Conservation (phyloP, 805 yeast species). For the Myxozyma mucilagina region DNA sequence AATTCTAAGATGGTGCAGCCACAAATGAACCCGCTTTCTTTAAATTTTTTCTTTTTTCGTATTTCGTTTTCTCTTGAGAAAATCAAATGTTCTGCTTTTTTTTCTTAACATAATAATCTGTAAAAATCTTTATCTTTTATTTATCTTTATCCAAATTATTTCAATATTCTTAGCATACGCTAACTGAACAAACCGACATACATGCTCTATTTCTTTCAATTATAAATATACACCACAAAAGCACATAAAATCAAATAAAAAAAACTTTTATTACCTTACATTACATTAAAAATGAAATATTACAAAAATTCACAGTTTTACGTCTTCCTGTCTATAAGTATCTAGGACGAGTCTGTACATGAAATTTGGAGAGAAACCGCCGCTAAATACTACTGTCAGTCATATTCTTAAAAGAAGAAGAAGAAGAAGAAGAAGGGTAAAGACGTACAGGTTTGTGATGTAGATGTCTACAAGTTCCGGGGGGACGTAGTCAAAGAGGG, state of each 20-base stretch:
- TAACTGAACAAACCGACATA: too few species aligned
- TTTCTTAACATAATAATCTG: too few species aligned
- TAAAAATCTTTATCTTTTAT: too few species aligned
- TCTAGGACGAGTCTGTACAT: constrained; percentile 93
- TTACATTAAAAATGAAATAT: not conserved
- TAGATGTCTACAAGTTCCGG: constrained; percentile 94
- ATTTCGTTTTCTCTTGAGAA: too few species aligned
- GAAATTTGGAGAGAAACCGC: constrained; percentile 95
- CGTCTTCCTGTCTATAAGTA: constrained; percentile 86
- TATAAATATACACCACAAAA: too few species aligned
- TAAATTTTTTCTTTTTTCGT: too few species aligned
- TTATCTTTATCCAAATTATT: too few species aligned
- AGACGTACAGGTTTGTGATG: constrained; percentile 72
- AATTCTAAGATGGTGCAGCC: too few species aligned
- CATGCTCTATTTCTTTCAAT: too few species aligned
- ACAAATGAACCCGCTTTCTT: too few species aligned
- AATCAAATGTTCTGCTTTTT: too few species aligned
- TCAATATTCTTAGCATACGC: too few species aligned
- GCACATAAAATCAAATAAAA: not conserved
- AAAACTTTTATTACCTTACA: not conserved
- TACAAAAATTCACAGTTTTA: constrained; percentile 49
- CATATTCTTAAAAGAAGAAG: not conserved
- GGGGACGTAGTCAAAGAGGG: constrained; percentile 83
- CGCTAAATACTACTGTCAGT: constrained; percentile 42
- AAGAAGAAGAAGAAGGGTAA: not conserved